A percentile compares a stretch with the other conserved stretches of the same genome.
Evolutionary conservation across 2,329 filamentous ascomycete species (phyloP).

Genomic region (Elsinoe necatrix): DNA sequence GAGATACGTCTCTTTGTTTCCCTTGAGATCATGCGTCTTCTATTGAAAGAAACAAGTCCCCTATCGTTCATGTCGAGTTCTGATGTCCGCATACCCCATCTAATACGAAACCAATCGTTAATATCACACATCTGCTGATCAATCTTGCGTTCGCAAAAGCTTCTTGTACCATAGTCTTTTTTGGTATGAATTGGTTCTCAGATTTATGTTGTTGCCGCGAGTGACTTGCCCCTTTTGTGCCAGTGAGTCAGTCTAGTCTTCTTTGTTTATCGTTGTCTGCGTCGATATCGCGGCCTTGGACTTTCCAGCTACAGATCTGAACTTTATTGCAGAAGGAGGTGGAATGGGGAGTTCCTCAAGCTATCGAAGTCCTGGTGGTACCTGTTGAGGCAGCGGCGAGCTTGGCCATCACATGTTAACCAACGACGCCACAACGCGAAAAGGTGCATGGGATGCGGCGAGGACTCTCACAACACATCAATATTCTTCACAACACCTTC

Average conservation of each 20-base stretch:
- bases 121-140: background rate
- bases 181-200: background rate
- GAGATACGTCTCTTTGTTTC: constrained; percentile 8
- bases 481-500: background rate
- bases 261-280: background rate
- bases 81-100: background rate
- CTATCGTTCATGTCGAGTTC: background rate
- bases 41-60: background rate
- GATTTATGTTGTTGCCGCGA: background rate
- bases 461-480: background rate
- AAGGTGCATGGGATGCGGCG: background rate
- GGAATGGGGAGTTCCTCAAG: background rate
- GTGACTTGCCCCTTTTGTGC: background rate
- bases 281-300: background rate
- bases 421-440: background rate
- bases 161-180: background rate
- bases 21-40: background rate
- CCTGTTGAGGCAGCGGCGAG: background rate
- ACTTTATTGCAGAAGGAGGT: background rate
- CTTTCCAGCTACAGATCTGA: background rate
- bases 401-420: too few species aligned
- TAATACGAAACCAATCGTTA: background rate
- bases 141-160: background rate
- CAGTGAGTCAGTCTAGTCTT: background rate
- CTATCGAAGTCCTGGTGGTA: background rate